phyloP scores from a whole-genome alignment of 139 green algal species.

The Volvox africanus region DNA sequence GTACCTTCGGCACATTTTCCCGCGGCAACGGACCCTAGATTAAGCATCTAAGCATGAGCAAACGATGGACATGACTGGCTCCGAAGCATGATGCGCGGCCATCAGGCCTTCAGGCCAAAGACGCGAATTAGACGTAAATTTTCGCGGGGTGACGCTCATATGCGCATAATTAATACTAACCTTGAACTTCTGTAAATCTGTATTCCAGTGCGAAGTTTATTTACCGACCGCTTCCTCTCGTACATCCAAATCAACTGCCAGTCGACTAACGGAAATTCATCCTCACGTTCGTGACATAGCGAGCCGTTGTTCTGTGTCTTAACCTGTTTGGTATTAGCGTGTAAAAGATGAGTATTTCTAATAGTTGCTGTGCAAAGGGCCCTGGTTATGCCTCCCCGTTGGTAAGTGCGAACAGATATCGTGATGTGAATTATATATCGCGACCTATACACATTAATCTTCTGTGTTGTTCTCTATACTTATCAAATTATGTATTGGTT shows the following conservation, averaged over 20 bases:
- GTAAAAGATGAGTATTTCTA: background rate
- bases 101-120: background rate
- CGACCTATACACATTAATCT: background rate
- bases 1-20: no score
- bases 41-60: no score
- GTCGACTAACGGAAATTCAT: background rate
- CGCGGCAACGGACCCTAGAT: no score
- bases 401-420: background rate
- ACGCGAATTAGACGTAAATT: background rate
- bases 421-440: background rate
- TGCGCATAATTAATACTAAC: no score
- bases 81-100: background rate
- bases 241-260: background rate
- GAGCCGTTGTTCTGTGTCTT: background rate
- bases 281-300: background rate
- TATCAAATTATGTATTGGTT: background rate
- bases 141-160: background rate
- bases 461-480: background rate
- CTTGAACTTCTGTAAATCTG: background rate
- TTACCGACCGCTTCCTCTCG: background rate
- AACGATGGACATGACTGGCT: no score
- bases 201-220: background rate
- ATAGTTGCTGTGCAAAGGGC: slow-evolving; percentile 13
- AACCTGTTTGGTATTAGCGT: background rate
- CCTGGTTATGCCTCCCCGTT: slow-evolving; percentile 20